Evolutionary conservation across 2,329 filamentous ascomycete species (phyloP).

Genomic region (Colletotrichum camelliae): DNA sequence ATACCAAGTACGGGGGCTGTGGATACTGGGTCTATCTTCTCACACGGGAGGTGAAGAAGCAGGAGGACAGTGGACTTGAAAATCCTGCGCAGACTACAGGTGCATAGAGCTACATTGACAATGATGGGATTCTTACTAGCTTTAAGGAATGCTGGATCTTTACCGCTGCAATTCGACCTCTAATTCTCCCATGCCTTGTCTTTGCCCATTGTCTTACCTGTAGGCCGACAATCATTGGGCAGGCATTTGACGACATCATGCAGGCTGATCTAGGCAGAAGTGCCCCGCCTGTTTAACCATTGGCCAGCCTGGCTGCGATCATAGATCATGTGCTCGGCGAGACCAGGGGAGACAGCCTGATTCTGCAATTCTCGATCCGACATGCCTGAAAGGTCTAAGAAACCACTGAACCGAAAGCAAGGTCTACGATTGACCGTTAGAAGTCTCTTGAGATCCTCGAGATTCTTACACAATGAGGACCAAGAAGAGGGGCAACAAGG

Average conservation of each 20-base stretch:
- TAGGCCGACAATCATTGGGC: neutral
- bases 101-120: neutral
- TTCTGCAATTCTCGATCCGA: neutral
- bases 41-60: neutral
- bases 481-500: neutral
- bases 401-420: neutral
- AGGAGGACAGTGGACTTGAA: neutral
- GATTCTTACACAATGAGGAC: neutral
- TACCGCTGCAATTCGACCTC: neutral
- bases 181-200: neutral
- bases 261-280: neutral
- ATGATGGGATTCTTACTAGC: neutral
- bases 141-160: neutral
- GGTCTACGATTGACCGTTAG: neutral
- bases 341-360: neutral
- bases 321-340: neutral
- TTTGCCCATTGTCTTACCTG: neutral
- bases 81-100: neutral
- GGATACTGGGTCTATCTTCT: slow-evolving; percentile 7
- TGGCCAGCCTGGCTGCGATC: neutral
- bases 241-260: neutral
- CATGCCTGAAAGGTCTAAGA: neutral
- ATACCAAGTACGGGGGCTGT: slow-evolving; percentile 8
- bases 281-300: neutral
- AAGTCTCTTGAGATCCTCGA: neutral